Evolutionary conservation across 2,329 filamentous ascomycete species (phyloP).

Genomic region (Verticillium nubilum): DNA sequence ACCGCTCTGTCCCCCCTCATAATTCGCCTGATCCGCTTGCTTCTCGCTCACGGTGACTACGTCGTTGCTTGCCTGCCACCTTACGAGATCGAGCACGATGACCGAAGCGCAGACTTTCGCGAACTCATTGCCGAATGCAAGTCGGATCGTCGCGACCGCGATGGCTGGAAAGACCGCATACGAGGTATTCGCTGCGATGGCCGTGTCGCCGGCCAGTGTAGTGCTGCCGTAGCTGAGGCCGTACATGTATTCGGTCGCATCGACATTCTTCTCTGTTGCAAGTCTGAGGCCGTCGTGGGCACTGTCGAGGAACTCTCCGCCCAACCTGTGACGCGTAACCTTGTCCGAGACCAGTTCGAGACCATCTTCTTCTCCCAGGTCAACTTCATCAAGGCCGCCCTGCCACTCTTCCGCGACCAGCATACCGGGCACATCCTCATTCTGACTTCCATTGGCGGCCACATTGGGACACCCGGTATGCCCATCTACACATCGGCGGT

Average conservation of each 20-base stretch:
- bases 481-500: constrained; percentile 87
- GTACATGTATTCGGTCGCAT: constrained; percentile 78
- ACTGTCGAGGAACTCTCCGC: constrained; percentile 86
- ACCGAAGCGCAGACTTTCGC: constrained; percentile 72
- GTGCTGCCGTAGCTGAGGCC: constrained; percentile 81
- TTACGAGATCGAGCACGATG: constrained; percentile 70
- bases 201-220: constrained; percentile 63
- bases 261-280: constrained; percentile 87
- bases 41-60: constrained; percentile 88
- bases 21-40: constrained; percentile 72
- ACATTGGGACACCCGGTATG: constrained; percentile 88
- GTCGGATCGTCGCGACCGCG: constrained; percentile 55
- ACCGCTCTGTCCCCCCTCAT: constrained; percentile 80
- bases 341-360: constrained; percentile 90
- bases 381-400: constrained; percentile 86
- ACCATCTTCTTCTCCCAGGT: constrained; percentile 92
- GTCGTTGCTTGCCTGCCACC: constrained; percentile 80
- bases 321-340: constrained; percentile 63
- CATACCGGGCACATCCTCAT: constrained; percentile 86
- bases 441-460: constrained; percentile 83
- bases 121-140: constrained; percentile 69
- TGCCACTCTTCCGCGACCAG: constrained; percentile 74
- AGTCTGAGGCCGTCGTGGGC: constrained; percentile 83
- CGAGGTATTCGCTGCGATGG: constrained; percentile 60
- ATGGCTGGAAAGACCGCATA: constrained; percentile 78